These are phyloP conservation scores for Periglandula ipomoeae DNA, from an alignment of 2,329 filamentous ascomycete species.

Conservation along the genomic window DNA sequence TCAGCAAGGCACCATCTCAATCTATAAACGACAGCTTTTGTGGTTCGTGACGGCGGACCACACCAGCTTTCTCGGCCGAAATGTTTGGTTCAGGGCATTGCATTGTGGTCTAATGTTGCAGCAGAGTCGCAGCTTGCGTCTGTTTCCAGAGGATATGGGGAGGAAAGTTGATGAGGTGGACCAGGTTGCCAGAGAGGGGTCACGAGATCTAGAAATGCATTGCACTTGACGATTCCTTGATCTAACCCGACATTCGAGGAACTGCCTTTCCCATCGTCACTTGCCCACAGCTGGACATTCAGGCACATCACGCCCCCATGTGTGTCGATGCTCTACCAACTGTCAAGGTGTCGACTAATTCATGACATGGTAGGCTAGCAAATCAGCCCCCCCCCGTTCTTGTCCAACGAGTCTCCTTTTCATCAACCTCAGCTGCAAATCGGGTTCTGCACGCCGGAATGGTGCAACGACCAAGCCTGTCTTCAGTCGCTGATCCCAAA, in stretches of 20 bases:
- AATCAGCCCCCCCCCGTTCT: too few relatives aligned
- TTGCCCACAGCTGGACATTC: not conserved
- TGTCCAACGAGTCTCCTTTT: not conserved
- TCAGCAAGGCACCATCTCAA: too few relatives aligned
- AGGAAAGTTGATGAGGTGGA: too few relatives aligned
- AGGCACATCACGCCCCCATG: too few relatives aligned
- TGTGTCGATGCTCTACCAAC: too few relatives aligned
- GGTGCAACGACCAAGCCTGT: not conserved
- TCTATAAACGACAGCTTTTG: not conserved
- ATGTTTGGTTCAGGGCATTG: not conserved
- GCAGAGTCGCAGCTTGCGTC: too few relatives aligned
- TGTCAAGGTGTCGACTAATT: not conserved
- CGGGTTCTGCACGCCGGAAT: slow-evolving; percentile 5
- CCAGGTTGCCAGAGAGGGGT: too few relatives aligned
- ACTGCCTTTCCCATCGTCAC: not conserved
- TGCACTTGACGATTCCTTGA: too few relatives aligned
- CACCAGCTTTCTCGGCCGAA: not conserved
- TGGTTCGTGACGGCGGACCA: not conserved
- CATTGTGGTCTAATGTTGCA: too few relatives aligned
- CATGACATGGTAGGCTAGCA: not conserved
- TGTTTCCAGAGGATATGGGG: too few relatives aligned
- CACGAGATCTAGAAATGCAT: too few relatives aligned
- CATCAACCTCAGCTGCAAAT: slow-evolving; percentile 1
- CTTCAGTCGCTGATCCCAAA: not conserved
- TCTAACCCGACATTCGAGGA: too few relatives aligned